Percentiles rank a stretch among this genome's conserved stretches.
Evolutionary conservation across 768 basidiomycete genomes (phyloP).

Genomic region (Pisolithus orientalis): DNA sequence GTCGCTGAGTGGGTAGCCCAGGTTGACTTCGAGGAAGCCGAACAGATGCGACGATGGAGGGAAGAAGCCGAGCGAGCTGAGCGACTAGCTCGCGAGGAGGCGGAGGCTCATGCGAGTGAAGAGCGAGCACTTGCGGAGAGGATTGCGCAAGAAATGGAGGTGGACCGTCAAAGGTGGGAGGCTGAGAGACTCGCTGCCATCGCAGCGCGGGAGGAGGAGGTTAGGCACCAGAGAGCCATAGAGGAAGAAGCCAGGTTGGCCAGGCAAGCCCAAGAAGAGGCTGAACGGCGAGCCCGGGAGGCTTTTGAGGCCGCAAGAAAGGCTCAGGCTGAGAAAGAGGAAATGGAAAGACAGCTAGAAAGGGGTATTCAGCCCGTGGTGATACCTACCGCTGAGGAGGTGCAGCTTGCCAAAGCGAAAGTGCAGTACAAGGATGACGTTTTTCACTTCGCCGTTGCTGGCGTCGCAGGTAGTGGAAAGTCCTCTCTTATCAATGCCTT

Average conservation of each 20-base stretch:
- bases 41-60: constrained; percentile 14
- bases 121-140: constrained; percentile 17
- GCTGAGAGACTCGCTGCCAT: constrained; percentile 17
- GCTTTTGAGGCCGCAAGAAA: constrained; percentile 7
- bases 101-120: constrained; percentile 20
- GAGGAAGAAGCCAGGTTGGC: constrained; percentile 15
- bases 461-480: constrained; percentile 6
- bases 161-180: constrained; percentile 13
- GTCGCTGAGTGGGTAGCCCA: constrained; percentile 18
- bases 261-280: not conserved
- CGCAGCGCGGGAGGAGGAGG: constrained; percentile 20
- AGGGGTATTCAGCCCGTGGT: constrained; percentile 11
- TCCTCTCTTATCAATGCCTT: constrained; percentile 17
- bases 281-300: not conserved
- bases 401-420: not conserved
- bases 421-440: constrained; percentile 4
- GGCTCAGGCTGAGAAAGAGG: constrained; percentile 15
- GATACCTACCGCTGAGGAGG: constrained; percentile 10
- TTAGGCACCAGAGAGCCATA: constrained; percentile 12
- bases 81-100: constrained; percentile 14
- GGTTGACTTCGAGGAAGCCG: constrained; percentile 17
- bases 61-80: constrained; percentile 21
- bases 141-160: constrained; percentile 13
- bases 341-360: constrained; percentile 5
- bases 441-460: constrained; percentile 11